These are phyloP conservation scores for Entomortierella chlamydospora DNA, from an alignment of 192 early-diverging fungal genomes.

Conservation along the genomic window DNA sequence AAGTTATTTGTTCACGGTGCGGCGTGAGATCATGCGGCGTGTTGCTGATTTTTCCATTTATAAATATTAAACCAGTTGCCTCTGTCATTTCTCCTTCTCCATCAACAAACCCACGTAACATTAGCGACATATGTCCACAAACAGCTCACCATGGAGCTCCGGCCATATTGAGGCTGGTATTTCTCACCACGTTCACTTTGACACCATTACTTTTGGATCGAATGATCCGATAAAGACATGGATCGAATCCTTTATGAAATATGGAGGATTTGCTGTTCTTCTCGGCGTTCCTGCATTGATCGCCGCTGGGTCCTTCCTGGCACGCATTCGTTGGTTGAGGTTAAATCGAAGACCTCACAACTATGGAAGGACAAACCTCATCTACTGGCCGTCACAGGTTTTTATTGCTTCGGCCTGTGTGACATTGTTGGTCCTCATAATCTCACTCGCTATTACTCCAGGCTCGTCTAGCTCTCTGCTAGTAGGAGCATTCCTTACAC, in stretches of 20 bases:
- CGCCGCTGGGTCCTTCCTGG: background rate
- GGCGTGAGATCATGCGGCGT: too few species aligned
- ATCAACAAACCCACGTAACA: background rate
- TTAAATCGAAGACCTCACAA: slow-evolving; percentile 6
- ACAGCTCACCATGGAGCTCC: slow-evolving; percentile 6
- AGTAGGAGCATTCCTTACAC: background rate
- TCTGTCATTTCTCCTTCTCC: background rate
- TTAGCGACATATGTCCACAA: background rate
- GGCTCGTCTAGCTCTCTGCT: background rate
- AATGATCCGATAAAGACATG: slow-evolving; percentile 13
- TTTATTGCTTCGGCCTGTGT: slow-evolving; percentile 15
- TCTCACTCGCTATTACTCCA: background rate
- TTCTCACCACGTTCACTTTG: background rate
- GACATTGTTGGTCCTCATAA: background rate
- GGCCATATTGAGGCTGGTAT: background rate
- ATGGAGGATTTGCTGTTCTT: slow-evolving; percentile 26
- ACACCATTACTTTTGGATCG: background rate
- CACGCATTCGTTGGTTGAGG: slow-evolving; percentile 13
- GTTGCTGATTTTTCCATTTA: too few species aligned
- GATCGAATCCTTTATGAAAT: slow-evolving; percentile 16
- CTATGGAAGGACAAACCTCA: slow-evolving; percentile 24
- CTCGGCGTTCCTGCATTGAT: slow-evolving; percentile 17
- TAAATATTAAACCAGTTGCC: too few species aligned
- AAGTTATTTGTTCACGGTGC: too few species aligned
- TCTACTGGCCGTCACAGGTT: slow-evolving; percentile 45